These are phyloP conservation scores for Crucibulum laeve DNA, from an alignment of 768 basidiomycete species.

Conservation along the genomic window DNA sequence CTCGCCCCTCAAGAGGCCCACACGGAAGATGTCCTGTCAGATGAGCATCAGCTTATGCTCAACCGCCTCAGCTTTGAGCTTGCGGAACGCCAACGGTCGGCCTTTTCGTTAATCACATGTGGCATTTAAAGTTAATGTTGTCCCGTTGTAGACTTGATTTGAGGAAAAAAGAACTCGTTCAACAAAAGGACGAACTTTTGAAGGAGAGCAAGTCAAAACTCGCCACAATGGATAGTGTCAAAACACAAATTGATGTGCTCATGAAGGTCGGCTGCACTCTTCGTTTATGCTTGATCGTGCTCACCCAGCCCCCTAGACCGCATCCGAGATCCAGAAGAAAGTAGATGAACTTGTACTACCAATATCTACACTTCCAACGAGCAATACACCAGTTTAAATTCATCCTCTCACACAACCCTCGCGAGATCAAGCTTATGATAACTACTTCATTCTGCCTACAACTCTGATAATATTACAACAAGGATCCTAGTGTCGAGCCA, in stretches of 20 bases:
- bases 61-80: conserved; percentile 86
- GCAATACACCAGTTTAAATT: conserved; percentile 3
- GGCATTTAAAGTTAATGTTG: not conserved
- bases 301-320: conserved; percentile 39
- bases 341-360: conserved; percentile 63
- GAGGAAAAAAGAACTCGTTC: conserved; percentile 60
- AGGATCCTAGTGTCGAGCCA: not conserved
- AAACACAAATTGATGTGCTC: conserved; percentile 69
- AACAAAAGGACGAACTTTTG: conserved; percentile 74
- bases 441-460: no score
- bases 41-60: conserved; percentile 84
- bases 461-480: no score
- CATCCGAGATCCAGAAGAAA: conserved; percentile 70
- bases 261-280: conserved; percentile 46
- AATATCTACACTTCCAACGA: conserved; percentile 21
- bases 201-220: conserved; percentile 76
- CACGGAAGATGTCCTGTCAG: conserved; percentile 53
- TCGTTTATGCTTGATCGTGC: conserved; percentile 3
- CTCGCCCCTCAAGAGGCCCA: conserved; percentile 69
- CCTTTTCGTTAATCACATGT: conserved; percentile 10
- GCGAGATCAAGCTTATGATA: not conserved
- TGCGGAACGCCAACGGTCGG: conserved; percentile 80
- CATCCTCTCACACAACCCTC: no score
- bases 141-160: conserved; percentile 54
- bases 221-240: conserved; percentile 71